Evolutionary conservation across 2,329 filamentous ascomycete genomes (phyloP), one percentile per base, ranked within the genome.

Genomic region (Atkinsonella hypoxylon): DNA sequence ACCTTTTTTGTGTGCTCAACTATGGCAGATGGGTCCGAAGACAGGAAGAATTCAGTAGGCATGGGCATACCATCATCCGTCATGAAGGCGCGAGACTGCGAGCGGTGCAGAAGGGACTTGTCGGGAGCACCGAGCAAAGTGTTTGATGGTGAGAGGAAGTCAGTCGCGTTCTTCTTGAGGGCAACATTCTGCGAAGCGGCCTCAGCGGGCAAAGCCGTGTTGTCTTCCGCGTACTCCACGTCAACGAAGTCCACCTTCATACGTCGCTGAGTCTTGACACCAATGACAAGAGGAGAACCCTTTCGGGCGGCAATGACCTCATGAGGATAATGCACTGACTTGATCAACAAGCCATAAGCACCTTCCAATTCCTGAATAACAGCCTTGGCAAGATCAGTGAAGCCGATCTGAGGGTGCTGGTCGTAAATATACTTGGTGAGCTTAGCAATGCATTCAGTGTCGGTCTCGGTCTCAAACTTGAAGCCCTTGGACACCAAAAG

Each of bases 161-260:
- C 78, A 57, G 78, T 74, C 48, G 79, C 81, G 52, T 81, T 79
- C 77, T 95, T 97, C 83, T 96, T 97, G 62, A 97, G 76, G 53
- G 93, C 93, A 55, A 89, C 89, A 67, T 96, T 97, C 75, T 98
- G 93, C 53, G 91, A 91, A 55, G 93, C 93, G 58, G 84, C 83
- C 79, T 98, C 93, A 49, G 93, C 93, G 38, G 93, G 85, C 55
- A 98, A 85, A 58, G 86, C 80, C 58, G 75, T 77, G 63, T 84
- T 83, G 62, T 95, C 89, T 63, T 95, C 89, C 48, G 85, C 86
- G 70, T 91, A 97, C 74, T 98, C 93, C 55, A 98, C 93, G 68
- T 98, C 93, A 67, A 98, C 93, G 64, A 98, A 98, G 75, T 98
- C 93, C 56, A 98, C 93, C 85, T 97, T 98, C 93, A 98, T 97